A percentile compares a stretch with the other conserved stretches of the same genome.
phyloP scores from a whole-genome alignment of 768 basidiomycete species.

The Leccinum barrowsii region DNA sequence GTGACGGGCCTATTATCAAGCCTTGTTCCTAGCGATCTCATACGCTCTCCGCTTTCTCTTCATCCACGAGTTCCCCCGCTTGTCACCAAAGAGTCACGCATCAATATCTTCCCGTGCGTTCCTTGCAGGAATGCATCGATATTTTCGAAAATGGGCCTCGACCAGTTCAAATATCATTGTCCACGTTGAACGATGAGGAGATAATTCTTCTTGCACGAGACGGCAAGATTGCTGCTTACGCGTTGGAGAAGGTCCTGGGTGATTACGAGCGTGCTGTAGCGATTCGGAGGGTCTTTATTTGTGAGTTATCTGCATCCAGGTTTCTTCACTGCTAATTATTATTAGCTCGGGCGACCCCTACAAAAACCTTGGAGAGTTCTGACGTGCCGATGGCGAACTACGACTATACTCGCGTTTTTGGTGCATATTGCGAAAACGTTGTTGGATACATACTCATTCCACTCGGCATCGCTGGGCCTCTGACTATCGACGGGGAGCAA shows the following conservation, averaged over 20 bases:
- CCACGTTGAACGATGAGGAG: constrained; percentile 85
- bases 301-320: constrained; percentile 42
- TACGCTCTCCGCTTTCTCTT: constrained; percentile 79
- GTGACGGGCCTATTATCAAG: constrained; percentile 61
- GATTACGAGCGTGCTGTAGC: constrained; percentile 84
- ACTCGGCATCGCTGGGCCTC: constrained; percentile 65
- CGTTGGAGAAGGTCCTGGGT: constrained; percentile 89
- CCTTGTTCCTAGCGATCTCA: constrained; percentile 76
- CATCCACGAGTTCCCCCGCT: constrained; percentile 52
- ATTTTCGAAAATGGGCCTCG: constrained; percentile 74
- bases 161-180: constrained; percentile 52
- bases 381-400: constrained; percentile 52
- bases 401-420: too few species aligned
- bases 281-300: constrained; percentile 85
- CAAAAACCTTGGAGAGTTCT: constrained; percentile 58
- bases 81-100: constrained; percentile 11
- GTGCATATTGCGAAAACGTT: too few species aligned
- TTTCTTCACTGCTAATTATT: too few species aligned
- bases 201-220: constrained; percentile 83
- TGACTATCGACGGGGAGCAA: constrained; percentile 80
- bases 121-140: constrained; percentile 46
- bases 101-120: constrained; percentile 35
- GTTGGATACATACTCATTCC: too few species aligned
- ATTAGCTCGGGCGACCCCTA: too few species aligned
- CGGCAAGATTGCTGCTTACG: constrained; percentile 93